phyloP scores from a whole-genome alignment of 768 basidiomycete species.

The Gloeostereum incarnatum region DNA sequence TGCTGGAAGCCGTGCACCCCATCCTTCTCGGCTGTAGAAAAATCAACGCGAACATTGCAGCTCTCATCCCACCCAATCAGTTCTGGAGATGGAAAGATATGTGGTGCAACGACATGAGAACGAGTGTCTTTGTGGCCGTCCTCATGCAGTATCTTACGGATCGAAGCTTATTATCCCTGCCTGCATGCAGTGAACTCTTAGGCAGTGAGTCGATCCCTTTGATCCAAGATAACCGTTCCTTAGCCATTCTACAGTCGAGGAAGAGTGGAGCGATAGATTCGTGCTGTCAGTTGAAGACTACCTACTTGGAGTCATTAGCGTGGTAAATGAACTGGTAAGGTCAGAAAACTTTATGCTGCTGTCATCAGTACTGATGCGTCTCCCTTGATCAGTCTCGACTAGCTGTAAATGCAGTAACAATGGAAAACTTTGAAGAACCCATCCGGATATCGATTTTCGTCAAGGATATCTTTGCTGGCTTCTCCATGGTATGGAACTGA shows the following conservation, averaged over 20 bases:
- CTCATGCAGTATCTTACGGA: constrained; percentile 55
- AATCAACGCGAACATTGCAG: constrained; percentile 40
- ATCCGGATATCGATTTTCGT: constrained; percentile 72
- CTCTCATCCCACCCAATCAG: constrained; percentile 57
- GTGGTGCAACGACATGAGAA: constrained; percentile 66
- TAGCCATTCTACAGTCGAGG: constrained; percentile 36
- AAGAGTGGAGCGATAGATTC: constrained; percentile 62
- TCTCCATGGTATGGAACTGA: constrained; percentile 55
- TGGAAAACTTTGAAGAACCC: constrained; percentile 74
- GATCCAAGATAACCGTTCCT: not conserved
- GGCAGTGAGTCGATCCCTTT: constrained; percentile 44
- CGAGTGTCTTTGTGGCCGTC: constrained; percentile 56
- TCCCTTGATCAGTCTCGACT: constrained; percentile 52
- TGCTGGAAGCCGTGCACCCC: constrained; percentile 50
- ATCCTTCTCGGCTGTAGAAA: constrained; percentile 46
- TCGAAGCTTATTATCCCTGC: constrained; percentile 49
- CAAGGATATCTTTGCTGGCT: constrained; percentile 76
- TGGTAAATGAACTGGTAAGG: constrained; percentile 74
- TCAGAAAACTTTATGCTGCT: not conserved
- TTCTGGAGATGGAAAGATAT: constrained; percentile 83
- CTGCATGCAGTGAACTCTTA: constrained; percentile 40
- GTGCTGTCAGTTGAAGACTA: constrained; percentile 68
- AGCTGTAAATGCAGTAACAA: constrained; percentile 73
- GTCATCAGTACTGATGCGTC: not conserved
- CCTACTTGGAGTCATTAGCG: constrained; percentile 66